Conservation (phyloP, 140 eudicot genomes). For the Flaveria floridana region DNA sequence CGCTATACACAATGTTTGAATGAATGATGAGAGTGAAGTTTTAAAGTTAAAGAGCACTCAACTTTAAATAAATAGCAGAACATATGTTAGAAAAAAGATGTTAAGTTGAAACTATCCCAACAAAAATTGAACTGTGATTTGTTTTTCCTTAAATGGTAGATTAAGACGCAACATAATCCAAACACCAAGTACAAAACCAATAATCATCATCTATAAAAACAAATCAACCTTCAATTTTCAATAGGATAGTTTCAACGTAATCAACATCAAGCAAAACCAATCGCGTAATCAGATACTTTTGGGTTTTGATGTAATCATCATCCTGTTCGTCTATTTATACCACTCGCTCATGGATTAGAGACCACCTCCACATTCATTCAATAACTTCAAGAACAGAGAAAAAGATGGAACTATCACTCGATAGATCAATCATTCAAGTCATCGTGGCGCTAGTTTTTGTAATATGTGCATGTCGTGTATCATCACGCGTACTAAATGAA, state of each 20-base stretch:
- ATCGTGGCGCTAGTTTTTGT: background rate
- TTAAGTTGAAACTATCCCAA: too few species aligned
- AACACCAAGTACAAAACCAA: background rate
- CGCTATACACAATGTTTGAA: background rate
- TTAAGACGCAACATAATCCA: background rate
- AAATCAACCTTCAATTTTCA: background rate
- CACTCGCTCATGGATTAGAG: background rate
- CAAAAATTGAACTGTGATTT: too few species aligned
- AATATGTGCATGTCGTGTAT: background rate
- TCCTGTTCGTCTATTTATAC: background rate
- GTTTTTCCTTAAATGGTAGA: background rate
- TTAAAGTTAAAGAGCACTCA: background rate
- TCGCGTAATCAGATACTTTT: background rate
- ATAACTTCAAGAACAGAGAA: background rate
- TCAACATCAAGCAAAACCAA: background rate
- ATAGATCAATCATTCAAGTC: constrained; percentile 1
- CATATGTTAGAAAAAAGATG: too few species aligned
- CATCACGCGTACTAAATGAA: background rate
- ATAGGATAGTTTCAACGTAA: background rate
- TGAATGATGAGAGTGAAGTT: background rate
- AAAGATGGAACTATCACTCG: background rate
- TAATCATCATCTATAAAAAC: background rate
- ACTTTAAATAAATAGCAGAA: background rate
- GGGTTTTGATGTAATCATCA: too few species aligned
- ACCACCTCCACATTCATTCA: background rate